Percentiles rank a stretch among this genome's conserved stretches.
phyloP scores from a whole-genome alignment of 768 basidiomycete species.

The Sporobolomyces pararoseus region DNA sequence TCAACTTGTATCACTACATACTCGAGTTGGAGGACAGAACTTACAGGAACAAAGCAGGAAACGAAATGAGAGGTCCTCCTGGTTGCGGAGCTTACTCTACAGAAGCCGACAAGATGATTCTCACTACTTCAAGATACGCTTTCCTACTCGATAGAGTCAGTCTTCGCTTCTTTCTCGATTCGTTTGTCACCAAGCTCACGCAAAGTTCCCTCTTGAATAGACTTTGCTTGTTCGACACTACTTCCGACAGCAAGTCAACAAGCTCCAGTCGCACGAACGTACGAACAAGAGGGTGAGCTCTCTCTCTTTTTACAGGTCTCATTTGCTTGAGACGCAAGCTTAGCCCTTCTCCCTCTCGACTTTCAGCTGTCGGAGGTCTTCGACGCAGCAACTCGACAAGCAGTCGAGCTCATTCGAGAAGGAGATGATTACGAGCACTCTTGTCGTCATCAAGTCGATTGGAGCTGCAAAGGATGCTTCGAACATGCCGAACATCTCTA shows the following conservation, averaged over 20 bases:
- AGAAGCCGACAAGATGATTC: not conserved
- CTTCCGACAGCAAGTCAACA: too few species aligned
- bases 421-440: not conserved
- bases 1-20: not conserved
- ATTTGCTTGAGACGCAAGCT: too few species aligned
- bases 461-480: not conserved
- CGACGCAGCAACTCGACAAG: too few species aligned
- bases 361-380: too few species aligned
- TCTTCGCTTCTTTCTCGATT: too few species aligned
- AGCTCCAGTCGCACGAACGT: too few species aligned
- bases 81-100: not conserved
- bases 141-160: constrained; percentile 1
- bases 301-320: too few species aligned
- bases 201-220: not conserved
- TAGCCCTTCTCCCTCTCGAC: too few species aligned
- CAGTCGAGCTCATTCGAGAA: too few species aligned
- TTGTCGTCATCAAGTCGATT: not conserved
- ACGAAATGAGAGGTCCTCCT: too few species aligned
- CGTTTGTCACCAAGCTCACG: not conserved
- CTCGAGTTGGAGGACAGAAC: too few species aligned
- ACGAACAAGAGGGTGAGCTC: too few species aligned
- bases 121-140: not conserved
- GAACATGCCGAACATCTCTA: not conserved
- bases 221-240: not conserved
- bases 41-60: not conserved